phyloP scores from a whole-genome alignment of 805 yeast genomes.

The Ogataea saltuana region DNA sequence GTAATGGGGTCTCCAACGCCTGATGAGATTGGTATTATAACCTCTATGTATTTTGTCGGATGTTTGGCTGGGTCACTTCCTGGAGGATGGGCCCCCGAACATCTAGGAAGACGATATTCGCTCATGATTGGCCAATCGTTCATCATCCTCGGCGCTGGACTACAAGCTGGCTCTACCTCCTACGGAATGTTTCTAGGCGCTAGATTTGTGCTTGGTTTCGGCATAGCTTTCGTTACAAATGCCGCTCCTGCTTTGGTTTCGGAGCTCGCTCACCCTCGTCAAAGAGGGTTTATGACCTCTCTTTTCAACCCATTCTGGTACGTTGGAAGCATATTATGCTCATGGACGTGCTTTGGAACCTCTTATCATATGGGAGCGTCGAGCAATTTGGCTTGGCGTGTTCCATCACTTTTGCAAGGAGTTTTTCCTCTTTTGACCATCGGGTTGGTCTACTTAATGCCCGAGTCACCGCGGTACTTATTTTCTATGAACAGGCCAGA shows the following conservation, averaged over 20 bases:
- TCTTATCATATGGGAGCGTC: slow-evolving; percentile 27
- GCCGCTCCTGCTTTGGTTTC: slow-evolving; percentile 49
- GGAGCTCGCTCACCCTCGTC: slow-evolving; percentile 49
- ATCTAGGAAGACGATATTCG: slow-evolving; percentile 60
- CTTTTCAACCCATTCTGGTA: slow-evolving; percentile 48
- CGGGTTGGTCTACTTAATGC: slow-evolving; percentile 35
- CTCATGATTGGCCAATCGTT: slow-evolving; percentile 52
- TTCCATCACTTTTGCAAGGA: slow-evolving; percentile 52
- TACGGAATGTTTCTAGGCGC: slow-evolving; percentile 39
- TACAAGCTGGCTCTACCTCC: slow-evolving; percentile 46
- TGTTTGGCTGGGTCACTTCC: slow-evolving; percentile 1
- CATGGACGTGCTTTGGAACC: slow-evolving; percentile 48
- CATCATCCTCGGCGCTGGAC: slow-evolving; percentile 52
- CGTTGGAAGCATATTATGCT: slow-evolving; percentile 45
- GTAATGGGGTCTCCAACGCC: slow-evolving; percentile 1
- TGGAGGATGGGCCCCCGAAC: slow-evolving; percentile 1
- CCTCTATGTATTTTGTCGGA: slow-evolving; percentile 1
- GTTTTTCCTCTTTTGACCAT: slow-evolving; percentile 44
- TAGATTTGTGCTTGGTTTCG: slow-evolving; percentile 46
- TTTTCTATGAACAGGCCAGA: slow-evolving; percentile 36
- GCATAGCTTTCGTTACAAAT: slow-evolving; percentile 35
- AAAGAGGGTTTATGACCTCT: slow-evolving; percentile 42
- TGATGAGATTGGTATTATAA: neutral
- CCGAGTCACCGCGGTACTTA: slow-evolving; percentile 42
- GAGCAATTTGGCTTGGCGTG: slow-evolving; percentile 50